A percentile compares a stretch with the other conserved stretches of the same genome.
These are phyloP conservation scores for Trametes polyzona DNA, from an alignment of 1,284 basidiomycete species.

Conservation along the genomic window DNA sequence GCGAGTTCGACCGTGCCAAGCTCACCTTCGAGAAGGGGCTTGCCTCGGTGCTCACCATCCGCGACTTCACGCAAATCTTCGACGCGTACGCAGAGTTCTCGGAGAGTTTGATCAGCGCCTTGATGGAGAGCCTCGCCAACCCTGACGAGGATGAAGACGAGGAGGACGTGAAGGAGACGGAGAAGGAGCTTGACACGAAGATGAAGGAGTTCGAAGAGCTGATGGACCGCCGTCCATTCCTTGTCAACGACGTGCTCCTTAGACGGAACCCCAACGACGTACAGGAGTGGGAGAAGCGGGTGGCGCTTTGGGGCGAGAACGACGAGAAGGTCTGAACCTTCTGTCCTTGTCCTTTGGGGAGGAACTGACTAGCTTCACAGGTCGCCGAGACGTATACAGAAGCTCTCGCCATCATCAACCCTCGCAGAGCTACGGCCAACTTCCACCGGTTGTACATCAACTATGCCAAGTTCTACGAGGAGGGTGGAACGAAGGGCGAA, in stretches of 20 bases:
- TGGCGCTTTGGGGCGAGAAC: constrained; percentile 92
- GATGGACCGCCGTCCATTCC: constrained; percentile 95
- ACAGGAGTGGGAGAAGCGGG: constrained; percentile 98
- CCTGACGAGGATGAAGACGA: constrained; percentile 76
- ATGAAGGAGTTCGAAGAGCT: constrained; percentile 96
- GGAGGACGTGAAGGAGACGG: constrained; percentile 78
- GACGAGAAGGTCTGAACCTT: constrained; percentile 78
- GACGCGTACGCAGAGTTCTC: constrained; percentile 96
- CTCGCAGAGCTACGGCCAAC: constrained; percentile 91
- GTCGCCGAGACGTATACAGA: constrained; percentile 92
- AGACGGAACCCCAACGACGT: constrained; percentile 97
- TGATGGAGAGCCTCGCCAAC: constrained; percentile 86
- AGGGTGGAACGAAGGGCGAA: constrained; percentile 81
- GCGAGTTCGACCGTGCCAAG: constrained; percentile 90
- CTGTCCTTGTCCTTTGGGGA: no score
- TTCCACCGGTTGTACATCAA: constrained; percentile 91
- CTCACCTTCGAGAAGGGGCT: constrained; percentile 91
- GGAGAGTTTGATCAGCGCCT: constrained; percentile 87
- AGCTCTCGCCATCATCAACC: constrained; percentile 88
- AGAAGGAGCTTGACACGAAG: constrained; percentile 83
- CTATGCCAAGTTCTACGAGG: constrained; percentile 98
- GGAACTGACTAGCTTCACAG: constrained; percentile 42
- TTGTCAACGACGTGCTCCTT: constrained; percentile 95
- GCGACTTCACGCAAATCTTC: constrained; percentile 98
- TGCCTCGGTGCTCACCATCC: constrained; percentile 85